phyloP scores from a whole-genome alignment of 2,329 filamentous ascomycete species.

The Pseudocercospora musae region DNA sequence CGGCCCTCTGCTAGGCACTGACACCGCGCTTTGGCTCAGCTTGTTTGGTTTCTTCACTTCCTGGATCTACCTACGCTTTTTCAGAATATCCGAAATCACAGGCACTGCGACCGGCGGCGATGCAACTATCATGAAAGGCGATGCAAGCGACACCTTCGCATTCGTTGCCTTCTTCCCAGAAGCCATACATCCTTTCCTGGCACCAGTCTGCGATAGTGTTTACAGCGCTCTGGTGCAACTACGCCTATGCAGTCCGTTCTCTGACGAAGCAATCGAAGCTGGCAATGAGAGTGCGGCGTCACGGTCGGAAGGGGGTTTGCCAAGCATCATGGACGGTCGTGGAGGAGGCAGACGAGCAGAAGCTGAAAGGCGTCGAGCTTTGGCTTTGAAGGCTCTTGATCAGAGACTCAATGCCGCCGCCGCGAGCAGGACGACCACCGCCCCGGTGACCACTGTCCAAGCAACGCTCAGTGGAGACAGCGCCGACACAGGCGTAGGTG shows the following conservation, averaged over 20 bases:
- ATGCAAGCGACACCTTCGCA: conserved; percentile 93
- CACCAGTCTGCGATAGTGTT: conserved; percentile 68
- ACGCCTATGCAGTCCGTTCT: conserved; percentile 80
- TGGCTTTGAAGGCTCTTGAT: conserved; percentile 88
- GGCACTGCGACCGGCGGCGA: conserved; percentile 50
- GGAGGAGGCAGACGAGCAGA: conserved; percentile 64
- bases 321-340: conserved; percentile 54
- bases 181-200: conserved; percentile 72
- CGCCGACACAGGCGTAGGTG: neutral
- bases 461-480: conserved; percentile 13
- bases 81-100: conserved; percentile 61
- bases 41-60: conserved; percentile 79
- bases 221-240: conserved; percentile 73
- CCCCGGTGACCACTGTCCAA: conserved; percentile 22
- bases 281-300: conserved; percentile 68
- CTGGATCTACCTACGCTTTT: conserved; percentile 97
- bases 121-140: conserved; percentile 65
- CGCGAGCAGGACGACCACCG: conserved; percentile 12
- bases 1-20: conserved; percentile 62
- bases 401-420: conserved; percentile 86
- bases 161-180: conserved; percentile 95
- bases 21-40: conserved; percentile 75
- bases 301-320: conserved; percentile 59
- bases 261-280: conserved; percentile 71
- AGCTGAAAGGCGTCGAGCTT: conserved; percentile 80